Percentiles rank a stretch among this genome's conserved stretches.
Evolutionary conservation across 2,329 filamentous ascomycete genomes (phyloP).

Genomic region (Alternaria incomplexa): DNA sequence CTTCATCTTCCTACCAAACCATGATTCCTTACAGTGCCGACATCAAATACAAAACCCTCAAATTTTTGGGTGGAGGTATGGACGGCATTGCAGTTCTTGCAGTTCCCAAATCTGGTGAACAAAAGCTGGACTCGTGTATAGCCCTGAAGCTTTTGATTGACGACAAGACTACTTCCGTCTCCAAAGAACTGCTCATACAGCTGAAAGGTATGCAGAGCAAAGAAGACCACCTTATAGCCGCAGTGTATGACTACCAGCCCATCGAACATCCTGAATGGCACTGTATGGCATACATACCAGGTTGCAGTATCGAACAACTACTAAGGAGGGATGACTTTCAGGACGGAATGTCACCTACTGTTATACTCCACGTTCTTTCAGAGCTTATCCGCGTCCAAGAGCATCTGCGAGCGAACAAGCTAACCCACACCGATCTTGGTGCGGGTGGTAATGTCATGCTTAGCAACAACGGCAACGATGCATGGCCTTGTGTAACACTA

Average conservation of each 20-base stretch:
- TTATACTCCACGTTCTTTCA: neutral
- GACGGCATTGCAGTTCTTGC: no score
- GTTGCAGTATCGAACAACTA: neutral
- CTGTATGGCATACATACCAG: neutral
- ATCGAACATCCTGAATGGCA: neutral
- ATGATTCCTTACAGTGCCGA: no score
- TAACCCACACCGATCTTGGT: neutral
- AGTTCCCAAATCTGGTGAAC: no score
- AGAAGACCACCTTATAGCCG: neutral
- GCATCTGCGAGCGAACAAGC: neutral
- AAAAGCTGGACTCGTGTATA: no score
- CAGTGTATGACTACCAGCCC: neutral
- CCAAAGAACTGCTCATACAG: no score
- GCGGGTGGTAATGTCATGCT: neutral
- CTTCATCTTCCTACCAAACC: no score
- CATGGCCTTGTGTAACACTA: neutral
- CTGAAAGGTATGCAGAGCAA: neutral
- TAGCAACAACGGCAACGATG: no score
- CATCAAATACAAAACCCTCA: no score
- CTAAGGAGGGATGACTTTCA: no score
- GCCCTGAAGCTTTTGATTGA: no score
- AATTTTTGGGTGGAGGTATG: no score
- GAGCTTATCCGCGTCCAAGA: neutral
- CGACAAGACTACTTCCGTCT: no score
- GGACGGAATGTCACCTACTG: neutral